Evolutionary conservation across 2,329 filamentous ascomycete genomes (phyloP).

Genomic region (Ceratocystis ficicola): DNA sequence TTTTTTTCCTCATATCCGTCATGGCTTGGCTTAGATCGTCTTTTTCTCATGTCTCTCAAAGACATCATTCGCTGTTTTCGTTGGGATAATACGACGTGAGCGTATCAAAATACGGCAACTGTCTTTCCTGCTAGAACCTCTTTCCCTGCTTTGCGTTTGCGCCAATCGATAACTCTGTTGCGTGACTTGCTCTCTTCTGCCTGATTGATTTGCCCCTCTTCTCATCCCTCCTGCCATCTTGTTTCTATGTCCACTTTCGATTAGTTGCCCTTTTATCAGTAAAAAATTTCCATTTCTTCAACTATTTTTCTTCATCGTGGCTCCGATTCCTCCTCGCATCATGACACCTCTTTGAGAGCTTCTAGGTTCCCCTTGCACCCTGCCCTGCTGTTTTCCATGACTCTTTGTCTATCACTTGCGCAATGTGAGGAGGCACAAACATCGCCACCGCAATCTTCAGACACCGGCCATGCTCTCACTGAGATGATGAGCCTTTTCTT

Average conservation of each 20-base stretch:
- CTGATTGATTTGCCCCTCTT: neutral
- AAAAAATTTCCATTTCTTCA: neutral
- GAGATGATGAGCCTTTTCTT: neutral
- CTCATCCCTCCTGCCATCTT: neutral
- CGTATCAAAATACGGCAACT: neutral
- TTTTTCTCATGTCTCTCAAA: neutral
- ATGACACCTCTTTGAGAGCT: slow-evolving; percentile 1
- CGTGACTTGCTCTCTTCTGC: neutral
- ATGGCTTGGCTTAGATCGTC: neutral
- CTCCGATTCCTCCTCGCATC: slow-evolving; percentile 7
- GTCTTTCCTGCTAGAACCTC: neutral
- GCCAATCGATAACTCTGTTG: neutral
- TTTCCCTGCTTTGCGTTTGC: neutral
- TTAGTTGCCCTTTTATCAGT: neutral
- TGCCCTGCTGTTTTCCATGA: neutral
- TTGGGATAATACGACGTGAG: neutral
- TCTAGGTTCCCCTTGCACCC: neutral
- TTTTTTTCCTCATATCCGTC: neutral
- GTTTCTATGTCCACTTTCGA: neutral
- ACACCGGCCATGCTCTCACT: too few species aligned
- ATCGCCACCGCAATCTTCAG: neutral
- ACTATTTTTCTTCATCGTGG: neutral
- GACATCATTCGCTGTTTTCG: neutral
- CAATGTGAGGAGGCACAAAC: neutral
- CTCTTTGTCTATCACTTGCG: neutral